Evolutionary conservation across 192 early-diverging fungal genomes (phyloP), one percentile per base, ranked within the genome.

Genomic region (Coemansia sp.): DNA sequence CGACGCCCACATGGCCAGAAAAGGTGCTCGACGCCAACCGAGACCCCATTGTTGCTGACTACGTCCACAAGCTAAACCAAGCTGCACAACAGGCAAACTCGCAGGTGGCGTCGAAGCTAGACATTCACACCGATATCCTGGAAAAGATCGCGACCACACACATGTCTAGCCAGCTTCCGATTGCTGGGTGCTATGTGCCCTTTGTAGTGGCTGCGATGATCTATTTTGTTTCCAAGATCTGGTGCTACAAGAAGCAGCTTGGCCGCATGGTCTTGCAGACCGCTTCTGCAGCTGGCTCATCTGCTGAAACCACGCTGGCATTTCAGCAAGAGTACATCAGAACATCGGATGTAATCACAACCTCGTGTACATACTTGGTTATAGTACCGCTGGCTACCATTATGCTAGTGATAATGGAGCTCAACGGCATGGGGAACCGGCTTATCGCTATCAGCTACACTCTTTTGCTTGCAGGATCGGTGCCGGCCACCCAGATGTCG

Each of bases 1-100:
- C 52, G 8, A 61, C 68, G 60, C 63, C 78, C 2, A 54, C 64
- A n/a, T 81, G 78, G 78, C 73, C 73, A 33, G 73, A 81, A 30
- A 67, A 67, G 14, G 61, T 69, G 45, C 63, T 81, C 58, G 66
- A 68, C 14, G 64, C 54, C n/a, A 66, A 60, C 48, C 68, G 61
- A 33, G 70, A 75, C 29, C 67, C 69, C 5, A 36, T 50, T 20
- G 64, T 75, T 42, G 38, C 63, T 20, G 56, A 65, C 52, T 75
- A 75, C 25, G 56, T 75, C 36, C 63, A 69, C 12, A 60, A 69
- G 17, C 78, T 81, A 48, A 48, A 61, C 62, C 63, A 69, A 2
- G 69, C 60, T 16, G 69, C 73, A 4, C 66, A 75, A 64, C 60
- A 67, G 31, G 67, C 67, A 50, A 58, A 81, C 52, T 66, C 66